These are phyloP conservation scores for Perkinsus marinus DNA, from an alignment of 169 alveolate genomes.

Conservation along the genomic window DNA sequence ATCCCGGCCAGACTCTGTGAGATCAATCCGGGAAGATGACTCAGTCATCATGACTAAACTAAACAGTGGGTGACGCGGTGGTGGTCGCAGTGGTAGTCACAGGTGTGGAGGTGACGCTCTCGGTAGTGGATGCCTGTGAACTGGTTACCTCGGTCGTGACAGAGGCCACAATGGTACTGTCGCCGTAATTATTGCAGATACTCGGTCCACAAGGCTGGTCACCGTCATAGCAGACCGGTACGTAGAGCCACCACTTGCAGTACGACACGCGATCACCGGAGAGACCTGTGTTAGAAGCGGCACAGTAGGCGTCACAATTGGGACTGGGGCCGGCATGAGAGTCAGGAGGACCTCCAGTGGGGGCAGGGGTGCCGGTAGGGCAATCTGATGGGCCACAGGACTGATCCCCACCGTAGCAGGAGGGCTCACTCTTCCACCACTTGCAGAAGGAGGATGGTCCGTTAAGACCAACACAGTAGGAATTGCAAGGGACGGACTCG, in stretches of 20 bases:
- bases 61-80: no score
- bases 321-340: not conserved
- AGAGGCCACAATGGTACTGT: not conserved
- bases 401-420: not conserved
- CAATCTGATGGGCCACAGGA: not conserved
- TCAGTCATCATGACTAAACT: no score
- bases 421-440: not conserved
- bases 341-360: not conserved
- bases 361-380: not conserved
- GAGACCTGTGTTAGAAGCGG: not conserved
- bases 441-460: not conserved
- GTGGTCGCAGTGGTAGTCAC: not conserved
- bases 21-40: no score
- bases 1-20: no score
- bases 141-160: not conserved
- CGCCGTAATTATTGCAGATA: not conserved
- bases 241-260: not conserved
- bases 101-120: not conserved
- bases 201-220: not conserved
- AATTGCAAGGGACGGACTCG: not conserved
- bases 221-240: not conserved
- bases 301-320: not conserved
- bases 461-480: not conserved
- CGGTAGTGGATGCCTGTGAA: not conserved
- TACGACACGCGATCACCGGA: not conserved